phyloP scores from a whole-genome alignment of 202 grass and related monocot species.

The Zoysia matrella region DNA sequence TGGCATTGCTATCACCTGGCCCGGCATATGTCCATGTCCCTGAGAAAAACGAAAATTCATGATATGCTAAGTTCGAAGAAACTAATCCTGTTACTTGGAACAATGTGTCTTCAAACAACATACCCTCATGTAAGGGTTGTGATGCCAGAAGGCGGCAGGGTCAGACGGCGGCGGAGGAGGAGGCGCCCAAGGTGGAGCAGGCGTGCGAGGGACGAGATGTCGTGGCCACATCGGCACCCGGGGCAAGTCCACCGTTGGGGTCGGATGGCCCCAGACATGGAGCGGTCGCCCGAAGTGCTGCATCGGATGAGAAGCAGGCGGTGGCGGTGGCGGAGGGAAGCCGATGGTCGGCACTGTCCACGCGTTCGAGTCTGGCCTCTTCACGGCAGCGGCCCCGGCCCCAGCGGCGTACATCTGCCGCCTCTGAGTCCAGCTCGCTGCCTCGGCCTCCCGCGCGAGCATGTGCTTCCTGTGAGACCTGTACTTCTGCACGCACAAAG shows the following conservation, averaged over 20 bases:
- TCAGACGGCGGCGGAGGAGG: too few relatives aligned
- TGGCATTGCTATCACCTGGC: slow-evolving; percentile 55
- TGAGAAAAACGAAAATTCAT: slow-evolving; percentile 13
- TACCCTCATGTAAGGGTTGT: slow-evolving; percentile 1
- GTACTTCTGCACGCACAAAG: slow-evolving; percentile 67
- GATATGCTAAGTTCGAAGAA: neutral
- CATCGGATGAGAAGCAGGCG: slow-evolving; percentile 30
- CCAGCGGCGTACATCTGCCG: slow-evolving; percentile 60
- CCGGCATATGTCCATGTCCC: slow-evolving; percentile 54
- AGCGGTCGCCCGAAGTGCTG: slow-evolving; percentile 37
- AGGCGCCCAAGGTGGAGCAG: slow-evolving; percentile 5
- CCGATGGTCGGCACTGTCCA: slow-evolving; percentile 73
- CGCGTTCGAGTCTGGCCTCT: slow-evolving; percentile 41
- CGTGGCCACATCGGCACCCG: slow-evolving; percentile 60
- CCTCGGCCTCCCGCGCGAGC: slow-evolving; percentile 71
- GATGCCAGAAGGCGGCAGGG: too few relatives aligned
- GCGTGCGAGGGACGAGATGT: slow-evolving; percentile 34
- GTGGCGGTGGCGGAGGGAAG: slow-evolving; percentile 37
- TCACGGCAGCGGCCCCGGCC: neutral
- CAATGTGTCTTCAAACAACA: neutral
- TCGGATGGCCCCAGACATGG: slow-evolving; percentile 49
- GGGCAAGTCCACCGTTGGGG: slow-evolving; percentile 50
- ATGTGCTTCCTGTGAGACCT: slow-evolving; percentile 87
- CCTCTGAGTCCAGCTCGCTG: slow-evolving; percentile 67
- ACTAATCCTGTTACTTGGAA: neutral